Evolutionary conservation across 2,329 filamentous ascomycete genomes (phyloP), one percentile per base, ranked within the genome.

Genomic region (Gremmenia infestans): DNA sequence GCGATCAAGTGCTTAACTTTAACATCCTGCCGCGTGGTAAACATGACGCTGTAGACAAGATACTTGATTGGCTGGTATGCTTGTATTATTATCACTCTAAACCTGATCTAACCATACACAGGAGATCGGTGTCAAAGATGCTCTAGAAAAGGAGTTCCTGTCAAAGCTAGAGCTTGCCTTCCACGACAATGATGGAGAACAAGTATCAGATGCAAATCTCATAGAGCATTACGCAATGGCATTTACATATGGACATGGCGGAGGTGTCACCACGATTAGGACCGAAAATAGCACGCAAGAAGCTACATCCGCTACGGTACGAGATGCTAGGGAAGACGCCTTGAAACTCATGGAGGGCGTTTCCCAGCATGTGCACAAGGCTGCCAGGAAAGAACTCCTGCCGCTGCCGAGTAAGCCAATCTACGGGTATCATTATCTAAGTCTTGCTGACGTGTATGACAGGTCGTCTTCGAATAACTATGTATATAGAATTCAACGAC

Each of bases 61-160:
- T 67, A 17, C 58, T 68, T 15, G 56, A 62, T 40, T 63, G 57
- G 58, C 58, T 68, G 15, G 66, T 66, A 60, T 40, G 63, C 54
- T 23, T 23, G 6, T 32, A 19, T 32, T n/a, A 23, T 15, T 25
- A 43, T 5, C 23, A 14, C 11, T 22, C 4, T 11, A 17, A 35
- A 8, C n/a, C 19, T 14, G 12, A 36, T 9, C 53, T 61, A 50
- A 63, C 48, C 11, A 22, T 8, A 28, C 3, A 4, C 52, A 66
- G 65, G 65, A 67, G 48, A 51, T 53, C 36, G 62, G 63, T 14
- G 64, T 60, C 15, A 50, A 57, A 5, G 54, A 63, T 53, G 64
- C 63, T 17, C 48, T 67, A 9, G 52, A 60, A 23, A 55, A 54
- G 15, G 59, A 59, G 28, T 66, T 59, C 39, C 36, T 67, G 4